phyloP scores from a whole-genome alignment of 129 eudicot genomes.

The Helianthus tuberosus region DNA sequence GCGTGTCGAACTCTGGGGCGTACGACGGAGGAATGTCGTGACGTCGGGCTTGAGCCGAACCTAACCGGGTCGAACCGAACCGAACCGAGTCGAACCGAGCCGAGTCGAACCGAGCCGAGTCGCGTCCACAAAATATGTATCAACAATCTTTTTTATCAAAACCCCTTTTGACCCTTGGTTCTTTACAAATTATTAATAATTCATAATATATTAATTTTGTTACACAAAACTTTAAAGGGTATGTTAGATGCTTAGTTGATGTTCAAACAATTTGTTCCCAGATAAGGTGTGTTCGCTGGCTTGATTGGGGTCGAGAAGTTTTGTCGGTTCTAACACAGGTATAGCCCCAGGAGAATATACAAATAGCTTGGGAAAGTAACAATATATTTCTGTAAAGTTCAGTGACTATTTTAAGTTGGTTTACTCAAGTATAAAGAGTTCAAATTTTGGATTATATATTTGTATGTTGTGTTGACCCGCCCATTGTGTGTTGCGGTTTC shows the following conservation, averaged over 20 bases:
- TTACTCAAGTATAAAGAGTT: constrained; percentile 8
- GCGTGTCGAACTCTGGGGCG: no score
- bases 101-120: no score
- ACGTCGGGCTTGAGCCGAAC: no score
- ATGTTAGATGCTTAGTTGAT: background rate
- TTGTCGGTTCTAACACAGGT: constrained; percentile 51
- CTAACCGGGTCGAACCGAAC: no score
- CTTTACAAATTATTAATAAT: background rate
- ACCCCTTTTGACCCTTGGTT: background rate
- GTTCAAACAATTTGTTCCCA: constrained; percentile 38
- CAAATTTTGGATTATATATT: background rate
- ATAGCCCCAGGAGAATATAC: constrained; percentile 51
- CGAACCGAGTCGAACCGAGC: no score
- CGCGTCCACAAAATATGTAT: no score
- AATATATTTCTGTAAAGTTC: constrained; percentile 53
- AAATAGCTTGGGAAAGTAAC: constrained; percentile 27
- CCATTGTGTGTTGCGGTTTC: background rate
- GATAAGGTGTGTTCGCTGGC: constrained; percentile 82
- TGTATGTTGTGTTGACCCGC: background rate
- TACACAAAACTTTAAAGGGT: background rate
- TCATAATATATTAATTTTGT: background rate
- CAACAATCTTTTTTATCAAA: no score
- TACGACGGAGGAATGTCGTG: no score
- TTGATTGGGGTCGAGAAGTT: constrained; percentile 46
- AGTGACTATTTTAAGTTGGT: background rate